These are phyloP conservation scores for Boechera divaricarpa DNA, from an alignment of 345 rosid species.

Conservation along the genomic window DNA sequence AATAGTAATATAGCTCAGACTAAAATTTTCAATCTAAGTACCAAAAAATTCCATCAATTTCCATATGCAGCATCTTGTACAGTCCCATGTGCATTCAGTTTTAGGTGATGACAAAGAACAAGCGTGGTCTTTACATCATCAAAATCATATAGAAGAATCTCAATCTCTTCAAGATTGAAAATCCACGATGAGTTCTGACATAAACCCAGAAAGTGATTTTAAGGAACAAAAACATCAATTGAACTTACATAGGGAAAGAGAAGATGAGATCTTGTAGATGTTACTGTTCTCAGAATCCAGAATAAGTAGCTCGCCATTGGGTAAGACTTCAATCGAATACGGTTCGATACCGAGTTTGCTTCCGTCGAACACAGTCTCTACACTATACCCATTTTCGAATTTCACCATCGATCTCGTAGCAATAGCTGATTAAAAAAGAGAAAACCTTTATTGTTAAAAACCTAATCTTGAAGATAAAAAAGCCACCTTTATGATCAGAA, in stretches of 20 bases:
- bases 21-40: conserved; percentile 11
- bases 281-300: conserved; percentile 93
- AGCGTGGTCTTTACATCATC: conserved; percentile 7
- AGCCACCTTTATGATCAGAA: neutral
- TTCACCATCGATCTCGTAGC: conserved; percentile 90
- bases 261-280: conserved; percentile 84
- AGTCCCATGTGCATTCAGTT: conserved; percentile 43
- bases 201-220: neutral
- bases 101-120: conserved; percentile 25
- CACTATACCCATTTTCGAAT: conserved; percentile 91
- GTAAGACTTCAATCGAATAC: conserved; percentile 74
- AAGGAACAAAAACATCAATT: neutral
- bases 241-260: conserved; percentile 86
- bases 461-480: neutral
- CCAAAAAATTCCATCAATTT: conserved; percentile 16
- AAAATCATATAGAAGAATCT: conserved; percentile 14
- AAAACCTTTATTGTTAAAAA: conserved; percentile 14
- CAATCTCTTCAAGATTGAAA: neutral
- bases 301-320: conserved; percentile 85
- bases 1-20: conserved; percentile 35
- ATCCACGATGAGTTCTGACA: neutral
- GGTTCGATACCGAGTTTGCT: conserved; percentile 98
- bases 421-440: conserved; percentile 54
- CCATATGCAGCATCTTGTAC: conserved; percentile 36
- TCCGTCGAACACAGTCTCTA: conserved; percentile 98